Base-by-base conservation (phyloP, 805 yeast species). In the Clavispora vitiphila region DNA sequence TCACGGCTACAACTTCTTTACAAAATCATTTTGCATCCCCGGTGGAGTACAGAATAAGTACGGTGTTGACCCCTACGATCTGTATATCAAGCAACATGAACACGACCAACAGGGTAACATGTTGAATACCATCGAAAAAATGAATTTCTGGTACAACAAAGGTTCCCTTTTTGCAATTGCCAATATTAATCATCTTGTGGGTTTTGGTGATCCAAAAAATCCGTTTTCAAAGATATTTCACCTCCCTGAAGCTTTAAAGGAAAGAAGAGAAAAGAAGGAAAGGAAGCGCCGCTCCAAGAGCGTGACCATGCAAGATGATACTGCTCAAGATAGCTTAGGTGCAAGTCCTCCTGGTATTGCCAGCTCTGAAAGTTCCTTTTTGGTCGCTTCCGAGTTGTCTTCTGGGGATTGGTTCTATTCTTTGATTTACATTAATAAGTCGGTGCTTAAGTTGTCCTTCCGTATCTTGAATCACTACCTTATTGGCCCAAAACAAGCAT, bases 201-300 rank as follows among this genome's bases (percentile, higher is more conserved):
- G 93, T 1, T 81, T 85, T 60, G 95, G 93, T 25, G 84, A 83
- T 55, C 74, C 85, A 5, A 69, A 71, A 35, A 85, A 83, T 54
- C 89, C 91, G 15, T 84, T 85, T 63, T 88, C 91, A 5, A 77
- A 81, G 52, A 57, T 86, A 11, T 86, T 86, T 60, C 81, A 77
- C 42, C 64, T 86, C 18, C 83, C 90, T 1, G 85, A 81, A 53
- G 86, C 82, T 14, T 61, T 86, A 46, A 81, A 77, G 45, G 88
- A 82, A 51, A 67, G 89, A 38, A 82, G 76, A 49, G 89, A 81
- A 42, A 79, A 82, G 44, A 84, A 83, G 50, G 91, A 83, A 40
- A 71, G 77, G 41, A 80, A 81, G 49, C 71, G 78, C 23, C 78
- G 74, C 45, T 56, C 71, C 3, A 55, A 47, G 43, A 11, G 39